Evolutionary conservation across 345 rosid genomes (phyloP).

Genomic region (Eucalyptus viminalis): DNA sequence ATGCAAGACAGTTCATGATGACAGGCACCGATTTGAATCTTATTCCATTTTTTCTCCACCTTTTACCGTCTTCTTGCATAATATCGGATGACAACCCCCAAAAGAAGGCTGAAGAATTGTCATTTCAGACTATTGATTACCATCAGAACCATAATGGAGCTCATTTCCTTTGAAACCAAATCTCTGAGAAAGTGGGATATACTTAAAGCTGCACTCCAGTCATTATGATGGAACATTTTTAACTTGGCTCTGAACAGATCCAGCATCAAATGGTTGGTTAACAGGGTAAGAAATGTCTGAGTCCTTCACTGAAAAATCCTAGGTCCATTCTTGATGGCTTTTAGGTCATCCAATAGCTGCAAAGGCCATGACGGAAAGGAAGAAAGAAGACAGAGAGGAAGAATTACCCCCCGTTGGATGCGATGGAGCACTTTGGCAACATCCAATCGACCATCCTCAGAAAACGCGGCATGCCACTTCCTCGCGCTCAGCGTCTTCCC

Average conservation of each 20-base stretch:
- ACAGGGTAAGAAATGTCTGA: background rate
- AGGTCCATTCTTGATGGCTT: background rate
- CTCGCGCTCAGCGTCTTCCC: slow-evolving; percentile 90
- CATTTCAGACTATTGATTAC: background rate
- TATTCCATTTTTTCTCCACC: background rate
- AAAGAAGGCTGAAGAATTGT: background rate
- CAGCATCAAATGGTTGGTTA: background rate
- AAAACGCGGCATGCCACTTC: slow-evolving; percentile 86
- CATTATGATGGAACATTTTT: background rate
- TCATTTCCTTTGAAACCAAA: background rate
- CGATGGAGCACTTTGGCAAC: slow-evolving; percentile 78
- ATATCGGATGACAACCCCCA: background rate
- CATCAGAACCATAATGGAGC: background rate
- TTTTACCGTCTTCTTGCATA: background rate
- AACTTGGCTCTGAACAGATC: background rate
- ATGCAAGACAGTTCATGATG: background rate
- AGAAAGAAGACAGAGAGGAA: background rate
- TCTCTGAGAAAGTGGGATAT: background rate
- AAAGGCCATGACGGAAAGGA: background rate
- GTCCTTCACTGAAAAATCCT: background rate
- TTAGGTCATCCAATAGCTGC: background rate
- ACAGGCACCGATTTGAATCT: background rate
- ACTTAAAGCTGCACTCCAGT: background rate
- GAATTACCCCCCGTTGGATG: slow-evolving; percentile 77
- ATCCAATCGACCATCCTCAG: slow-evolving; percentile 77